phyloP scores from a whole-genome alignment of 257 asterid species.

The Ilex asprella region DNA sequence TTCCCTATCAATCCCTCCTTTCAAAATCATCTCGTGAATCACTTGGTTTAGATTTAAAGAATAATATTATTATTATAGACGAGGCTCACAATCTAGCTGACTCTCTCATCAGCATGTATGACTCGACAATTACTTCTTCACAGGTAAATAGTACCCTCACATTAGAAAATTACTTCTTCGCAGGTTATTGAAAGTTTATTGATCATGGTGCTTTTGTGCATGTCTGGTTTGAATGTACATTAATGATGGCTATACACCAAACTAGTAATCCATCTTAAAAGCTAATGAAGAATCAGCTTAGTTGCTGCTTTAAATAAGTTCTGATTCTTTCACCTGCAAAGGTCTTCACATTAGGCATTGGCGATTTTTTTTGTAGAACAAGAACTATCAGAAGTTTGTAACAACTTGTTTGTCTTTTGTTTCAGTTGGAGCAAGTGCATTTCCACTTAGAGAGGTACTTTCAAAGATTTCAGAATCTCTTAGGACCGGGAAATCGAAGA shows the following conservation, averaged over 20 bases:
- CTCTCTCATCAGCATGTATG: constrained; percentile 82
- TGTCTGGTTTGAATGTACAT: not conserved
- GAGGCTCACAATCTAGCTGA: constrained; percentile 99
- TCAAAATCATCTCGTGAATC: constrained; percentile 93
- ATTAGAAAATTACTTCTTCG: not conserved
- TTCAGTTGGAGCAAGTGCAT: constrained; percentile 70
- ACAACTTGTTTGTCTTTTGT: constrained; percentile 17
- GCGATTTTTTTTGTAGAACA: not conserved
- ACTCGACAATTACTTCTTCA: constrained; percentile 60
- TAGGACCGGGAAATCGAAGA: constrained; percentile 92
- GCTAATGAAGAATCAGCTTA: not conserved
- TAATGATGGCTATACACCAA: not conserved
- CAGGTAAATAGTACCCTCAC: constrained; percentile 48
- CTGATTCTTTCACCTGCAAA: not conserved
- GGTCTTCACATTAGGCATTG: not conserved
- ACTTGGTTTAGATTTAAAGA: constrained; percentile 68
- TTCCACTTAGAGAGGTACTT: constrained; percentile 64
- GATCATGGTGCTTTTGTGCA: not conserved
- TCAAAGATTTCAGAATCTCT: constrained; percentile 55
- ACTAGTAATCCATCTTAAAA: not conserved
- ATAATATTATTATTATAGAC: constrained; percentile 70
- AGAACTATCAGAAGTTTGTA: constrained; percentile 5
- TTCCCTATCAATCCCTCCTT: constrained; percentile 97
- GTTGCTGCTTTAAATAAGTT: not conserved
- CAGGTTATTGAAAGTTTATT: not conserved